Conservation (phyloP, 2,329 filamentous ascomycete species). For the Hypomyces perniciosus region DNA sequence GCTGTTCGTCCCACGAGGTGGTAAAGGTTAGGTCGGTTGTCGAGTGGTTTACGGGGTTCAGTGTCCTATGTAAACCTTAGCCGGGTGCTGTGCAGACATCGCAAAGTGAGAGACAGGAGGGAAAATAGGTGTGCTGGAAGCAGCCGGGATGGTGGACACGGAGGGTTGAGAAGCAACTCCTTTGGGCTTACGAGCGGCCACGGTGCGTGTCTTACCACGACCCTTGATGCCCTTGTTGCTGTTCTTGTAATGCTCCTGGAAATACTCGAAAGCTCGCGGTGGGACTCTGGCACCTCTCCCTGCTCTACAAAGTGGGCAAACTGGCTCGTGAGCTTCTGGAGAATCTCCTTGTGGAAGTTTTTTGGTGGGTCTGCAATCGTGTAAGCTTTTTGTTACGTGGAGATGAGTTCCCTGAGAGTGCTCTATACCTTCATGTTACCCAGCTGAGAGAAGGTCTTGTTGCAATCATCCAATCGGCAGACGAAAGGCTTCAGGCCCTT, state of each 20-base stretch:
- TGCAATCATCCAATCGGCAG: slow-evolving; percentile 76
- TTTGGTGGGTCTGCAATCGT: slow-evolving; percentile 65
- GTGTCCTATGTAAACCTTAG: too few species aligned
- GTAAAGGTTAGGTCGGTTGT: too few species aligned
- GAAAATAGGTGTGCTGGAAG: too few species aligned
- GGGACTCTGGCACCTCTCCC: slow-evolving; percentile 50
- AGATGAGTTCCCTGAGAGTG: too few species aligned
- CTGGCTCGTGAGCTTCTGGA: slow-evolving; percentile 63
- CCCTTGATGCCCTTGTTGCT: slow-evolving; percentile 98
- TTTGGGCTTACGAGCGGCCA: slow-evolving; percentile 34
- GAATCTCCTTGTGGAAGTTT: slow-evolving; percentile 78
- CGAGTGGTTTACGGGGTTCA: too few species aligned
- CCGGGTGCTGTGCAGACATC: too few species aligned
- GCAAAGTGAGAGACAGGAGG: too few species aligned
- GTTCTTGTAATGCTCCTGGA: slow-evolving; percentile 86
- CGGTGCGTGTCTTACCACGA: slow-evolving; percentile 74
- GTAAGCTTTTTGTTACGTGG: not conserved
- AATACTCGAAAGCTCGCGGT: slow-evolving; percentile 81
- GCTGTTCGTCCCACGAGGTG: too few species aligned
- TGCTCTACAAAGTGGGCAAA: slow-evolving; percentile 61
- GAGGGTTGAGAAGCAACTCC: slow-evolving; percentile 13
- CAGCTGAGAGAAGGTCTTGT: slow-evolving; percentile 81
- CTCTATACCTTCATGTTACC: slow-evolving; percentile 70
- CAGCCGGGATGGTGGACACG: slow-evolving; percentile 14
- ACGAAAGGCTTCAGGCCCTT: slow-evolving; percentile 69